Conservation (phyloP, 148 eudicot genomes). For the Vaccinium myrtillus region DNA sequence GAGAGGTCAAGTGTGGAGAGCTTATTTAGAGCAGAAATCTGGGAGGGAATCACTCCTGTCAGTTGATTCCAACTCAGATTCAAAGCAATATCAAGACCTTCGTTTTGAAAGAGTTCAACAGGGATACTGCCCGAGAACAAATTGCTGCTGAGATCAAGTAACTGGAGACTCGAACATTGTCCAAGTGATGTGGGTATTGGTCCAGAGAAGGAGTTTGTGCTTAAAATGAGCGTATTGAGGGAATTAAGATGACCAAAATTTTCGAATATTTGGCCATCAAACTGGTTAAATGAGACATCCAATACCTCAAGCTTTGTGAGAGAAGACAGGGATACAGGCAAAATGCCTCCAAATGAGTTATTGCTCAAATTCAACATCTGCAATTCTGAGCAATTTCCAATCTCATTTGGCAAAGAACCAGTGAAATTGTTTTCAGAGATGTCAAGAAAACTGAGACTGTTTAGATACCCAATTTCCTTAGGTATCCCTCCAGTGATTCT, state of each 20-base stretch:
- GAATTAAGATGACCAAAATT: slow-evolving; percentile 59
- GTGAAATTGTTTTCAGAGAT: slow-evolving; percentile 56
- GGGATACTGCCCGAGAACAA: slow-evolving; percentile 56
- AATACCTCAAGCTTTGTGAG: slow-evolving; percentile 57
- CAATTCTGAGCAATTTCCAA: slow-evolving; percentile 55
- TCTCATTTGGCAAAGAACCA: slow-evolving; percentile 64
- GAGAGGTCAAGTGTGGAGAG: slow-evolving; percentile 73
- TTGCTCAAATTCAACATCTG: slow-evolving; percentile 63
- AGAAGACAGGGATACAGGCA: slow-evolving; percentile 59
- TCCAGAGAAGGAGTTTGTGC: slow-evolving; percentile 57
- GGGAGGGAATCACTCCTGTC: slow-evolving; percentile 57
- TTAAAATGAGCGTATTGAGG: slow-evolving; percentile 53
- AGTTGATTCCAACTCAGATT: slow-evolving; percentile 64
- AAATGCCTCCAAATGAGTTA: slow-evolving; percentile 42
- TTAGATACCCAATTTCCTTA: slow-evolving; percentile 53
- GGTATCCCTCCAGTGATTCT: slow-evolving; percentile 57
- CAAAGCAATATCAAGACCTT: slow-evolving; percentile 66
- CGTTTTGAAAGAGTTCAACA: slow-evolving; percentile 45
- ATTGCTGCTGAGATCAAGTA: slow-evolving; percentile 77
- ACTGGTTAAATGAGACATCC: slow-evolving; percentile 57
- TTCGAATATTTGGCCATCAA: slow-evolving; percentile 52
- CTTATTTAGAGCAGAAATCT: slow-evolving; percentile 54
- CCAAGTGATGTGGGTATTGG: slow-evolving; percentile 62
- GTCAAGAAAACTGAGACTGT: slow-evolving; percentile 62
- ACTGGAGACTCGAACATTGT: slow-evolving; percentile 59